Evolutionary conservation across 345 rosid species (phyloP).

Genomic region (Boechera retrofracta): DNA sequence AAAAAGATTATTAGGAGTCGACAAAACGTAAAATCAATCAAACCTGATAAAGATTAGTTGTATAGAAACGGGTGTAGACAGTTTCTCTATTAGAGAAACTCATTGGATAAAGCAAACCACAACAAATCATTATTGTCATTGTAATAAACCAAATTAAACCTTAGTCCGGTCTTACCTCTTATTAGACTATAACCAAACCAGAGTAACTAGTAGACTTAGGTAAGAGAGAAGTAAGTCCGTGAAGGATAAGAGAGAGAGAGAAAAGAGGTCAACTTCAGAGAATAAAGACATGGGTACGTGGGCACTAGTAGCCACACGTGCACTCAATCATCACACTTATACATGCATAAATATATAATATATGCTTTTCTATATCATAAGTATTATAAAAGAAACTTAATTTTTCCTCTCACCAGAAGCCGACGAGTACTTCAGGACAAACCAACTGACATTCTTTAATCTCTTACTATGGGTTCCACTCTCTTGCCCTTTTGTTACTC

Average conservation of each 20-base stretch:
- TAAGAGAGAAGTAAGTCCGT: slow-evolving; percentile 3
- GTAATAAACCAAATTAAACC: not conserved
- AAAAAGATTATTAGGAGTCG: not conserved
- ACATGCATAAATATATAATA: slow-evolving; percentile 23
- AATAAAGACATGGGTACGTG: slow-evolving; percentile 69
- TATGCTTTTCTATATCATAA: not conserved
- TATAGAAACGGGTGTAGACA: not conserved
- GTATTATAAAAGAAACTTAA: not conserved
- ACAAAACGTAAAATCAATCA: not conserved
- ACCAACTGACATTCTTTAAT: slow-evolving; percentile 47
- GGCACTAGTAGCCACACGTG: slow-evolving; percentile 66
- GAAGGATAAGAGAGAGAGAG: slow-evolving; percentile 29
- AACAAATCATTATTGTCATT: not conserved
- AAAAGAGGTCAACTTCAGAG: slow-evolving; percentile 53
- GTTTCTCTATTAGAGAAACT: not conserved
- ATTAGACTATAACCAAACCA: not conserved
- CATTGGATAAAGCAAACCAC: slow-evolving; percentile 12
- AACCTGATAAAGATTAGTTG: not conserved
- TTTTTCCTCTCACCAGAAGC: slow-evolving; percentile 32
- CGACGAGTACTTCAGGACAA: slow-evolving; percentile 45
- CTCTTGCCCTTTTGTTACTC: slow-evolving; percentile 6
- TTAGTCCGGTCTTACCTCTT: not conserved
- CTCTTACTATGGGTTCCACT: slow-evolving; percentile 16
- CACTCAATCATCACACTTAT: slow-evolving; percentile 58
- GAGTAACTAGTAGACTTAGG: not conserved